These are phyloP conservation scores for Rosa persica DNA, from an alignment of 306 rosid genomes.

Conservation along the genomic window DNA sequence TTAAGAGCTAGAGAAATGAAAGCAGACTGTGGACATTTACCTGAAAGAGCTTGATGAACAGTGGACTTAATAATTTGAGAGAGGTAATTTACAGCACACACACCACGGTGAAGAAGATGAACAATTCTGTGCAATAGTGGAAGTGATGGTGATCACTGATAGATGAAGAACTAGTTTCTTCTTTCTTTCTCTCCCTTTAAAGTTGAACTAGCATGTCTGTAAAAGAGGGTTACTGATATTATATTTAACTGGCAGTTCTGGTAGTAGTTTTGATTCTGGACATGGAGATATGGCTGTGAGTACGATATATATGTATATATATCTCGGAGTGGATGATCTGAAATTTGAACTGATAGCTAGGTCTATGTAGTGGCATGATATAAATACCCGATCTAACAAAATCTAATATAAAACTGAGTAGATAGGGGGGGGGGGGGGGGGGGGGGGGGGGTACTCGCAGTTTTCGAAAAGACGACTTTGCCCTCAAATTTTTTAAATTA, in stretches of 20 bases:
- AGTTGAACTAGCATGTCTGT: neutral
- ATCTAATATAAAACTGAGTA: neutral
- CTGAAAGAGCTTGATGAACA: neutral
- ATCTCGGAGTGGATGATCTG: neutral
- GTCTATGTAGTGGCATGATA: neutral
- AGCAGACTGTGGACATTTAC: neutral
- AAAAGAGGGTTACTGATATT: neutral
- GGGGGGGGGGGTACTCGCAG: too few relatives aligned
- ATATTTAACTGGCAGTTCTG: neutral
- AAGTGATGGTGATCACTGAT: neutral
- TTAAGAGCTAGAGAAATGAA: neutral
- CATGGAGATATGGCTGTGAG: constrained; percentile 3
- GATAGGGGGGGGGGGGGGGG: neutral
- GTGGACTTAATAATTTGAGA: neutral
- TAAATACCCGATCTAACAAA: neutral
- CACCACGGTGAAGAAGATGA: neutral
- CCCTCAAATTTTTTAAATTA: too few relatives aligned
- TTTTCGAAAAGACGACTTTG: too few relatives aligned
- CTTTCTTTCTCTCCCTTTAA: neutral
- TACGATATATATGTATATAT: neutral
- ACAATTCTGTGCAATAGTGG: neutral
- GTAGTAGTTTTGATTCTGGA: neutral
- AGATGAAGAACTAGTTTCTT: neutral
- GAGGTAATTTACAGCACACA: neutral
- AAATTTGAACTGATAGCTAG: neutral